Evolutionary conservation across 805 yeast genomes (phyloP).

Genomic region (Huiozyma naganishii): DNA sequence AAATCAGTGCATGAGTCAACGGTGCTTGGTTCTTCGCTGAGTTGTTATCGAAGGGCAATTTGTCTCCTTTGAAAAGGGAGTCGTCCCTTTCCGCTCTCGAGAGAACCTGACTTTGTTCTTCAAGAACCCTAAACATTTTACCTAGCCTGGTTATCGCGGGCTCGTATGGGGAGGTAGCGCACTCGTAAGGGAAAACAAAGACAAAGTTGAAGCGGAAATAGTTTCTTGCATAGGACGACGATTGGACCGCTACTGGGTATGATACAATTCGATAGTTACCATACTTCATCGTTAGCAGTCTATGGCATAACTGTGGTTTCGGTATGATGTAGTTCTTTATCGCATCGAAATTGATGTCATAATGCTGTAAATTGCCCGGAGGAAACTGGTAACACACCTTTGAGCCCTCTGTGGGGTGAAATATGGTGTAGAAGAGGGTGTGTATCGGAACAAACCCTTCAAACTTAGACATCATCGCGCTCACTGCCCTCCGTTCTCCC

Average conservation of each 20-base stretch:
- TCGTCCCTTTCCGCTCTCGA: conserved; percentile 43
- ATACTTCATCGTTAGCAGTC: conserved; percentile 62
- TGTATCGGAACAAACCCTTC: conserved; percentile 79
- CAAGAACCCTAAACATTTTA: conserved; percentile 77
- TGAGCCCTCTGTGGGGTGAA: conserved; percentile 94
- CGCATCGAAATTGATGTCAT: conserved; percentile 63
- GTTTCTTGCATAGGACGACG: conserved; percentile 72
- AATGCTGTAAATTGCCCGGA: conserved; percentile 35
- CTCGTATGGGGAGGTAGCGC: conserved; percentile 79
- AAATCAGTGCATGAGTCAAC: conserved; percentile 5
- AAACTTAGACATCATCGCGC: conserved; percentile 18
- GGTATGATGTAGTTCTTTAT: conserved; percentile 90
- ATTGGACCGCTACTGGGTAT: conserved; percentile 76
- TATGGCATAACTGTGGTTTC: conserved; percentile 80
- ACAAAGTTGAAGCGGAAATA: conserved; percentile 89
- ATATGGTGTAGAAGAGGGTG: conserved; percentile 81
- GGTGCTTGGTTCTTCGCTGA: neutral
- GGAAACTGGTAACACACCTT: conserved; percentile 89
- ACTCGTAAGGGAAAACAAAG: conserved; percentile 75
- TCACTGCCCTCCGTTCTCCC: neutral
- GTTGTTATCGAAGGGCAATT: conserved; percentile 5
- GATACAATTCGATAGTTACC: conserved; percentile 68
- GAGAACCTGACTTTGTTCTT: conserved; percentile 73
- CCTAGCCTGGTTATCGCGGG: conserved; percentile 77
- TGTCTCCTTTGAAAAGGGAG: conserved; percentile 8